Conservation (phyloP, 2,329 filamentous ascomycete species). For the Penicillium sp. region DNA sequence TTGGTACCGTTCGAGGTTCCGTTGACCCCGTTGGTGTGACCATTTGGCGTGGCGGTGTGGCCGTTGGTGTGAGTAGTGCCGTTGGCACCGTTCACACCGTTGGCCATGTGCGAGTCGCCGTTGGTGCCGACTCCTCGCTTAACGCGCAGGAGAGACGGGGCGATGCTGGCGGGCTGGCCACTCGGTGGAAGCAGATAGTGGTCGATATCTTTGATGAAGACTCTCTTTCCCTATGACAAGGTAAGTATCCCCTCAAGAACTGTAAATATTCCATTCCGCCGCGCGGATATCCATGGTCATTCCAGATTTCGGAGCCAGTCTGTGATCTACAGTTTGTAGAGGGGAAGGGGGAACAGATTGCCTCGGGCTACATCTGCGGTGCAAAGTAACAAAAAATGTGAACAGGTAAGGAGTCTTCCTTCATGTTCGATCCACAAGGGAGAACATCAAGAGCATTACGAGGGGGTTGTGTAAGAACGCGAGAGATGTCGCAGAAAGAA, state of each 20-base stretch:
- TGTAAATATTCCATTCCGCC: conserved; percentile 1
- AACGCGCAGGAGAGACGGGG: conserved; percentile 67
- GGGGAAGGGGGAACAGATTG: neutral
- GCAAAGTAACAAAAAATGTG: conserved; percentile 15
- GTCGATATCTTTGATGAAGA: conserved; percentile 98
- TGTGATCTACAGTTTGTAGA: neutral
- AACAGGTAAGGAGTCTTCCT: neutral
- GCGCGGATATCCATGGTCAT: neutral
- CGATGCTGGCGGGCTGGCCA: conserved; percentile 65
- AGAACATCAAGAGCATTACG: conserved; percentile 2
- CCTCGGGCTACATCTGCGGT: neutral
- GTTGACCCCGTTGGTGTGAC: conserved; percentile 12
- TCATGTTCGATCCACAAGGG: conserved; percentile 2
- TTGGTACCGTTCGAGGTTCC: conserved; percentile 3
- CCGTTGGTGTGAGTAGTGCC: conserved; percentile 19
- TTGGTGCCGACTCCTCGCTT: conserved; percentile 57
- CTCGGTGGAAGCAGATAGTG: conserved; percentile 84
- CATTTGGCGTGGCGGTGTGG: conserved; percentile 18
- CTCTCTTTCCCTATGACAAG: conserved; percentile 70
- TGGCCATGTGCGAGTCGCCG: conserved; percentile 18
- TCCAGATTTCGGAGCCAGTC: neutral
- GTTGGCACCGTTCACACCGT: conserved; percentile 23
- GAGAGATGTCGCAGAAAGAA: conserved; percentile 26
- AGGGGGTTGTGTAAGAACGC: conserved; percentile 12
- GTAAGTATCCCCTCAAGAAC: conserved; percentile 40